Percentiles rank a stretch among this genome's conserved stretches.
Evolutionary conservation across 768 basidiomycete genomes (phyloP).

Genomic region (Xerocomellus chrysenteron): DNA sequence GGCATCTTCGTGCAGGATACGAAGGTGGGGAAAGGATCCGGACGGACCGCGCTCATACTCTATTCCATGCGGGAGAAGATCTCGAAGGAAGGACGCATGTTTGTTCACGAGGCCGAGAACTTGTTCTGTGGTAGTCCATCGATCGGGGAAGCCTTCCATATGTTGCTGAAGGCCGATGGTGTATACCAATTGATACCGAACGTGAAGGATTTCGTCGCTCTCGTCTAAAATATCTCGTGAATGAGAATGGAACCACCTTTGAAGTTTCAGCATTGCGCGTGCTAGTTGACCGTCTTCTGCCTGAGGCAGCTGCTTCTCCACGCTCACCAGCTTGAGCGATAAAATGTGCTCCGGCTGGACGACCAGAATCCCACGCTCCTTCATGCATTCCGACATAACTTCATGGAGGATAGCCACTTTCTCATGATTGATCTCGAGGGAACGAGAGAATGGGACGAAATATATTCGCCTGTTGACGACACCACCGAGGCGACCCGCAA

Average conservation of each 20-base stretch:
- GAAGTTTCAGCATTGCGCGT: constrained; percentile 24
- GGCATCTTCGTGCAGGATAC: constrained; percentile 16
- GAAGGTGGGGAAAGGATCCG: constrained; percentile 26
- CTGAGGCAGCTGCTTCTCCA: constrained; percentile 34
- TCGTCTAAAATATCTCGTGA: constrained; percentile 33
- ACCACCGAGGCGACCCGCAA: constrained; percentile 42
- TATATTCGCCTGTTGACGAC: constrained; percentile 47
- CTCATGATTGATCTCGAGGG: constrained; percentile 21
- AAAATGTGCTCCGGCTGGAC: constrained; percentile 55
- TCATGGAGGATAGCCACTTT: constrained; percentile 24
- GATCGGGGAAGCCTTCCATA: constrained; percentile 31
- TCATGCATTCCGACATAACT: constrained; percentile 40
- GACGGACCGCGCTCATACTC: constrained; percentile 15
- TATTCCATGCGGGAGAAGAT: constrained; percentile 3
- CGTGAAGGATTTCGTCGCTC: constrained; percentile 34
- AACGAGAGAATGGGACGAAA: constrained; percentile 48
- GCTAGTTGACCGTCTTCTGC: background rate
- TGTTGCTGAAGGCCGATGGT: constrained; percentile 30
- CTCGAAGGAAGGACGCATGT: constrained; percentile 10
- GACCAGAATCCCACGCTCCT: constrained; percentile 44
- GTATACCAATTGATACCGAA: constrained; percentile 39
- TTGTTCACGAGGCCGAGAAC: constrained; percentile 28
- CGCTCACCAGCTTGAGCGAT: constrained; percentile 47
- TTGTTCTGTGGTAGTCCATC: constrained; percentile 36
- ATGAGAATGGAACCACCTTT: constrained; percentile 23